Base-by-base conservation (phyloP, 805 yeast genomes). In the Wickerhamiella australiensis region DNA sequence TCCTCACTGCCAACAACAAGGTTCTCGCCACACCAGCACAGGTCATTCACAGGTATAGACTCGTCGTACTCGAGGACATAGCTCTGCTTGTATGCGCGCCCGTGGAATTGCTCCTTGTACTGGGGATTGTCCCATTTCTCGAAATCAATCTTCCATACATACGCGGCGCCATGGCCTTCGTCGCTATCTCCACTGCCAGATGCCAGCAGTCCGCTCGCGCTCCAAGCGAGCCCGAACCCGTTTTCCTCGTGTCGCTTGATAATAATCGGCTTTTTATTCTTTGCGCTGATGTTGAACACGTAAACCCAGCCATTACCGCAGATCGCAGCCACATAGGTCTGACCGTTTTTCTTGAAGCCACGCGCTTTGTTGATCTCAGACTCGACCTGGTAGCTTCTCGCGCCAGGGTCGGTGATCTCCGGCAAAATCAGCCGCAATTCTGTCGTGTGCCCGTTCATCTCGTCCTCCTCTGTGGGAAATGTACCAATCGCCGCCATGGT, bases 171-270 rank as follows among this genome's bases (percentile, higher is more conserved):
- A 9, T 15, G 20, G 21, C 38, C 20, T 5, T 15, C n/a, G 4
- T 33, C 31, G 15, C 25, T 29, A 6, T 18, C 31, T n/a, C 25
- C 44, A n/a, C 18, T 20, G 18, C 44, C 44, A 17, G 31, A n/a
- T 15, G 44, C 44, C 29, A 41, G 44, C n/a, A 41, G 9, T 3
- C 44, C 44, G n/a, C 22, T n/a, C 5, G 18, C n/a, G 15, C 27
- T 17, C 44, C 44, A 41, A 13, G 44, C 44, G 12, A 41, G 25
- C 9, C 31, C 44, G 31, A 41, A 41, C 21, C 31, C 44, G 18
- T 25, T 25, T 3, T 41, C 31, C 18, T 8, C 5, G 44, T 41
- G 44, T 3, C 3, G 17, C 6, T 21, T 15, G 21, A 41, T 22
- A 9, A 23, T 41, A 5, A 41, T 9, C 3, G 44, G 44, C n/a